Conservation (phyloP, 495 filamentous ascomycete genomes). For the Hyaloscypha variabilis region DNA sequence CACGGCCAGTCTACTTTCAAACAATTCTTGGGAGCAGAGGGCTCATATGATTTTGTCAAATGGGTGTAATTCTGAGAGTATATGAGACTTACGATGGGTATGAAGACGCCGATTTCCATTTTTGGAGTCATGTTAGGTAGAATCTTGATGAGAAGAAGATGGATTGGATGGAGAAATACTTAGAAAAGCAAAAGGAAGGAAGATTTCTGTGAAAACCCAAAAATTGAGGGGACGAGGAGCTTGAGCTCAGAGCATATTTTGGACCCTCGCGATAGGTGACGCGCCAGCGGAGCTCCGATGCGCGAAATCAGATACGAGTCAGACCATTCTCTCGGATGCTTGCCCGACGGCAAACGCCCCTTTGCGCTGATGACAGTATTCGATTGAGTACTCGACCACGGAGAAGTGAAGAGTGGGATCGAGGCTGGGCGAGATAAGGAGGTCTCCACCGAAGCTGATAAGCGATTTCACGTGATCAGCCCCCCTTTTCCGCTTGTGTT, state of each 20-base stretch:
- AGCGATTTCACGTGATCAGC: not conserved
- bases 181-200: not conserved
- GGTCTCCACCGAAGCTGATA: not conserved
- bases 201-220: not conserved
- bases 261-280: not conserved
- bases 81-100: not conserved
- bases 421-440: not conserved
- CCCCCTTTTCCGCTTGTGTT: not conserved
- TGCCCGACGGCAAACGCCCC: not conserved
- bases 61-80: no score
- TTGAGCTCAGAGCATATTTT: not conserved
- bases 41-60: no score
- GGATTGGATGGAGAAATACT: not conserved
- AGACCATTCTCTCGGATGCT: not conserved
- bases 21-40: no score
- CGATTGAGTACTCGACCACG: not conserved
- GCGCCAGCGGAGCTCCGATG: constrained; percentile 5
- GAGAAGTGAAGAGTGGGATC: not conserved
- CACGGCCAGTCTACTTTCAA: no score
- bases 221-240: not conserved
- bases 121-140: not conserved
- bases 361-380: not conserved
- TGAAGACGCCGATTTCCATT: constrained; percentile 4
- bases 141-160: not conserved
- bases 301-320: not conserved